Evolutionary conservation across 129 eudicot species (phyloP), one percentile per base, ranked within the genome.

Genomic region (Deinandra increscens): DNA sequence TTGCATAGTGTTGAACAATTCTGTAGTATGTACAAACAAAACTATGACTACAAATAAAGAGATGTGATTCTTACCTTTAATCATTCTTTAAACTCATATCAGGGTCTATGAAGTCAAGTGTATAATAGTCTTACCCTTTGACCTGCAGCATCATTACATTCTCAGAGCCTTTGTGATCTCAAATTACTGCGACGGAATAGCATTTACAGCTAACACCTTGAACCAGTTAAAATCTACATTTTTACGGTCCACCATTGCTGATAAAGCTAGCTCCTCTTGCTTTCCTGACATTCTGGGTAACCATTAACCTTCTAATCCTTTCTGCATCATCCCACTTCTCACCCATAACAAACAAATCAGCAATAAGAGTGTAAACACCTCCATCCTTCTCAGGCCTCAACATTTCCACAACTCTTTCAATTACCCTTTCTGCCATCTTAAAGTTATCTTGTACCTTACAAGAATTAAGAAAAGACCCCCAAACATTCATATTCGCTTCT

Each of bases 251-350:
- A 26, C 68, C 65, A 1, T 75, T 65, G 38, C 67, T 46, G 9
- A 82, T 73, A 69, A 82, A 85, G 70, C 91, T 88, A 18, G 80
- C 80, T 31, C 88, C 91, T 81, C 96, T 76, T 34, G 44, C 70
- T 75, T 88, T 85, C 75, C 68, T 79, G 46, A 85, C 89, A 53
- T 83, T 79, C 6, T 74, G 82, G 13, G 26, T 77, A 6, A 77
- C 69, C 85, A 83, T 83, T 33, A 85, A 66, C 42, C 73, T 49
- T 70, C 91, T 77, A 55, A 88, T 46, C 60, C 73, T 68, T 71
- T 85, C 89, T 3, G 87, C 91, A 41, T 86, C 96, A 64, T 68
- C 80, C 87, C 79, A 83, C 68, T 77, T 85, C 18, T 64, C 84
- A 75, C 79, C 74, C 86, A 88, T 37, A 34, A 73, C 72, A 77